phyloP scores from a whole-genome alignment of 2,329 filamentous ascomycete species.

The Arthrobotrys pseudoclavata region DNA sequence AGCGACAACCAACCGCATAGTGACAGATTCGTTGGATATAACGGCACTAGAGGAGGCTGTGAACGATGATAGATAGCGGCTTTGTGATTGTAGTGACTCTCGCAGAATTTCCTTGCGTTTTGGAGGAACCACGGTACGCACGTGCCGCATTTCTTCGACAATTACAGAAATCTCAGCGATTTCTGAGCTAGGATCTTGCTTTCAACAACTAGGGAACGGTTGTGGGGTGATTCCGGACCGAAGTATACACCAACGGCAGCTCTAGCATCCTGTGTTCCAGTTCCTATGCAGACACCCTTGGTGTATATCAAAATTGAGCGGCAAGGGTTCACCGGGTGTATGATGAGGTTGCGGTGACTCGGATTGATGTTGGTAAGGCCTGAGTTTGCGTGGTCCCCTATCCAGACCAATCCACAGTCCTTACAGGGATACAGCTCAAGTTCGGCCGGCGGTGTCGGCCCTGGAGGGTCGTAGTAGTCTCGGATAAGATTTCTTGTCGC shows the following conservation, averaged over 20 bases:
- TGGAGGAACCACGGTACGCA: constrained; percentile 8
- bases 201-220: background rate
- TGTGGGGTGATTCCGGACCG: background rate
- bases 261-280: background rate
- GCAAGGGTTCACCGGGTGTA: background rate
- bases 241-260: constrained; percentile 13
- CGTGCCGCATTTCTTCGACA: constrained; percentile 13
- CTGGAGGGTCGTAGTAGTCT: constrained; percentile 10
- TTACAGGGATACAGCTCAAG: background rate
- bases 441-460: background rate
- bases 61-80: background rate
- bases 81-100: background rate
- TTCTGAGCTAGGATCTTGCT: background rate
- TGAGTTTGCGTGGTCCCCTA: background rate
- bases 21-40: background rate
- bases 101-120: background rate
- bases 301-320: constrained; percentile 3
- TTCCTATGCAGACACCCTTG: constrained; percentile 1
- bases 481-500: background rate
- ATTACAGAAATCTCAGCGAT: constrained; percentile 6
- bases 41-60: background rate
- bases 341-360: background rate
- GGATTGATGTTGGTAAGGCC: background rate
- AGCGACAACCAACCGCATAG: background rate
- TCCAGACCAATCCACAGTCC: background rate